Evolutionary conservation across 306 rosid species (phyloP), one percentile per base, ranked within the genome.

Genomic region (Biancaea sappan): DNA sequence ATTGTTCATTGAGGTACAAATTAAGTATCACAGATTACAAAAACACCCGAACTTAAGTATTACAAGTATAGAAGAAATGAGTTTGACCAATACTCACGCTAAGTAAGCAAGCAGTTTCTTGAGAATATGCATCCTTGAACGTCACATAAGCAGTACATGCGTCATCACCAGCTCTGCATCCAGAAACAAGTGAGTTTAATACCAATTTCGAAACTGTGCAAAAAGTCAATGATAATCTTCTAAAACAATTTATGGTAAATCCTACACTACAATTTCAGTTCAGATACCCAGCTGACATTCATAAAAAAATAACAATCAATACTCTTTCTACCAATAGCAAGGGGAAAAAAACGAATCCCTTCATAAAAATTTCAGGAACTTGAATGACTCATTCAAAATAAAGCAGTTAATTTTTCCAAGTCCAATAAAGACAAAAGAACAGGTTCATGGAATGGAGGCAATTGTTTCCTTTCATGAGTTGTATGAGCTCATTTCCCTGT

Each of bases 21-120:
- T n/a, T n/a, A n/a, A n/a, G n/a, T n/a, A n/a, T n/a, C n/a, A n/a
- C n/a, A 31, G 40, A 76, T 24, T 34, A 26, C 65, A 32, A 29
- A 69, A 83, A 21, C 16, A 4, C 43, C 41, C 62, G 24, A 43
- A 26, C 58, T 40, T 18, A 12, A 25, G 24, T 16, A 66, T 40
- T 22, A 34, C 13, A 38, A 76, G 46, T 29, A 31, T 21, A 57
- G 50, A 19, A 21, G 64, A 71, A 68, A 41, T 8, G 43, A 58
- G 66, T 69, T 57, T 25, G 34, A 72, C 13, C 70, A 59, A 66
- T 64, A 83, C 98, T 85, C 84, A 88, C 98, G 77, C 96, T 91
- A 69, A 94, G 93, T 88, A 94, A 83, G 84, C 96, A 91, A 62
- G 98, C 96, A 80, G 98, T 94, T 66, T 91, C 92, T 81, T 79